Evolutionary conservation across 495 filamentous ascomycete species (phyloP).

Genomic region (Xylaria sp.): DNA sequence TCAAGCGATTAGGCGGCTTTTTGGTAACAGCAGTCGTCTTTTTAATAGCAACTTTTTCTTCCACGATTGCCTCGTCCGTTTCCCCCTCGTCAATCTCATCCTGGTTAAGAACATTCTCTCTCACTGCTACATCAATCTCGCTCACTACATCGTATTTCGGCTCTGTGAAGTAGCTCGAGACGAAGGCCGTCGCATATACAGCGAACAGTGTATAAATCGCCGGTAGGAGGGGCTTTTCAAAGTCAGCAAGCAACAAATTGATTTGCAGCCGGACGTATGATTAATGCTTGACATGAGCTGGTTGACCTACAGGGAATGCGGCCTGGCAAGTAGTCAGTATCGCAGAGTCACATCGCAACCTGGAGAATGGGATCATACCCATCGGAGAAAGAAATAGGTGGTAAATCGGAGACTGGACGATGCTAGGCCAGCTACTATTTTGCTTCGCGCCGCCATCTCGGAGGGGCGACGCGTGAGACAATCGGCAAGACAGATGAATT

Average conservation of each 20-base stretch:
- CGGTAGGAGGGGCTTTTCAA: conserved; percentile 62
- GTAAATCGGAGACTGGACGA: conserved; percentile 66
- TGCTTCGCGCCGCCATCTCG: conserved; percentile 26
- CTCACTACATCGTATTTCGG: conserved; percentile 67
- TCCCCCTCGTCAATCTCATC: conserved; percentile 38
- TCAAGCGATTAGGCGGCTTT: conserved; percentile 53
- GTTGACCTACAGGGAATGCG: conserved; percentile 46
- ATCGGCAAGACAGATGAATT: background rate
- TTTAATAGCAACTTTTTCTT: conserved; percentile 56
- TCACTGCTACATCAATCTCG: conserved; percentile 65
- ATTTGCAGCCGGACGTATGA: background rate
- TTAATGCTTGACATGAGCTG: background rate
- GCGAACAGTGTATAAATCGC: conserved; percentile 73
- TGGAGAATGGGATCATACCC: conserved; percentile 63
- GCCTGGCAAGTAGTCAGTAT: conserved; percentile 15
- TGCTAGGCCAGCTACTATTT: conserved; percentile 42
- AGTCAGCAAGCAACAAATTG: conserved; percentile 31
- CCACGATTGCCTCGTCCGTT: conserved; percentile 44
- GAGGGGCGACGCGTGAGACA: background rate
- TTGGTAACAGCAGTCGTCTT: conserved; percentile 56
- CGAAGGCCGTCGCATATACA: conserved; percentile 74
- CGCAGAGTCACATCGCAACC: background rate
- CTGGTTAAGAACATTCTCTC: conserved; percentile 54
- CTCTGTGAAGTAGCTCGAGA: conserved; percentile 62
- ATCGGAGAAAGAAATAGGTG: conserved; percentile 83